Percentiles rank a stretch among this genome's conserved stretches.
Conservation (phyloP, 768 basidiomycete genomes). For the Leccinum obscurum region DNA sequence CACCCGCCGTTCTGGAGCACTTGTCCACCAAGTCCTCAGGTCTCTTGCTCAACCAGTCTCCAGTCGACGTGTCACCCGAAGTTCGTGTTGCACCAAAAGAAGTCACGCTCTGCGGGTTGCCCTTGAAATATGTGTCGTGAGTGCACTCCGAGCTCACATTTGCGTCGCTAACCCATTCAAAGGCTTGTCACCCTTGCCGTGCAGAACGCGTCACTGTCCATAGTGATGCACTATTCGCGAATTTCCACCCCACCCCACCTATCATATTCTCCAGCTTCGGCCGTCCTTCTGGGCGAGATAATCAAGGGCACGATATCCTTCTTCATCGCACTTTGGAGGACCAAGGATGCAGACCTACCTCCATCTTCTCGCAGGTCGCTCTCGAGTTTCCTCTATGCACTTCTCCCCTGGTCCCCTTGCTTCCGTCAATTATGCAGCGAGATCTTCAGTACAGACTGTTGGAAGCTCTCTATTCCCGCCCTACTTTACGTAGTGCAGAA, state of each 20-base stretch:
- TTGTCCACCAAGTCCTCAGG: constrained; percentile 41
- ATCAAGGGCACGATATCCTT: constrained; percentile 93
- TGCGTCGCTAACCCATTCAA: constrained; percentile 10
- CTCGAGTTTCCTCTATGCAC: constrained; percentile 34
- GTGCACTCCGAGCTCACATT: constrained; percentile 27
- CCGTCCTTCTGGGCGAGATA: constrained; percentile 92
- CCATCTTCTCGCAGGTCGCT: constrained; percentile 44
- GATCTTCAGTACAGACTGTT: constrained; percentile 90
- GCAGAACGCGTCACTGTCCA: constrained; percentile 93
- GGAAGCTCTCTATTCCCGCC: constrained; percentile 97
- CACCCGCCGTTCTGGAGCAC: constrained; percentile 45
- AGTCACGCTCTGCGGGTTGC: constrained; percentile 67
- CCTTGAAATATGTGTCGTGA: constrained; percentile 81
- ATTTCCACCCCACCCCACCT: constrained; percentile 76
- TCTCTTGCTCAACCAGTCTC: constrained; percentile 35
- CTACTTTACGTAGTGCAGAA: constrained; percentile 96
- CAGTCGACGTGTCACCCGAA: constrained; percentile 36
- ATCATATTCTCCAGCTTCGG: constrained; percentile 90
- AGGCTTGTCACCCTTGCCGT: constrained; percentile 86
- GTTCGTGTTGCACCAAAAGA: constrained; percentile 22
- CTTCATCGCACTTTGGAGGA: constrained; percentile 69
- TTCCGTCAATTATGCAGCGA: constrained; percentile 63
- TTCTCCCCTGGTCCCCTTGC: constrained; percentile 48
- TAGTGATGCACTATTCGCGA: constrained; percentile 99
- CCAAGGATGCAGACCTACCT: constrained; percentile 44